These are phyloP conservation scores for Umbelopsis ramanniana DNA, from an alignment of 192 early-diverging fungal genomes.

Conservation along the genomic window DNA sequence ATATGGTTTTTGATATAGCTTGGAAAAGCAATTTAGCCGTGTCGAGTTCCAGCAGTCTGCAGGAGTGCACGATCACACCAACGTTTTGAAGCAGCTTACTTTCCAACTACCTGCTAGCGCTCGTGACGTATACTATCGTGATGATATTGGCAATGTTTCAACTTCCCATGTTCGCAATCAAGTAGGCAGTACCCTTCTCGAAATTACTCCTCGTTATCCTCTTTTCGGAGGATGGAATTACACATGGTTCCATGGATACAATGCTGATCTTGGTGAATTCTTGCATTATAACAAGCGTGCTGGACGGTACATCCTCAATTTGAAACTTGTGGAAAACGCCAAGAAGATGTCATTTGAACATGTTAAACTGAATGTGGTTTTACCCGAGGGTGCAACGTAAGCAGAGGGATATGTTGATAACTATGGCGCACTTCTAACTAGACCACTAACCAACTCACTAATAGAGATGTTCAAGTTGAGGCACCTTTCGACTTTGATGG, in stretches of 20 bases:
- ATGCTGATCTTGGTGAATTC: conserved; percentile 68
- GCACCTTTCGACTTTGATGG: conserved; percentile 66
- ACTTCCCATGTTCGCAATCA: conserved; percentile 74
- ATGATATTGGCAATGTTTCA: conserved; percentile 96
- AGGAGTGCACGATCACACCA: conserved; percentile 48
- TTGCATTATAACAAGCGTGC: conserved; percentile 54
- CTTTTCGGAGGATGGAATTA: conserved; percentile 98
- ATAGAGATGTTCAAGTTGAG: conserved; percentile 68
- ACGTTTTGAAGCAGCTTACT: conserved; percentile 54
- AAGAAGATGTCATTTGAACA: conserved; percentile 66
- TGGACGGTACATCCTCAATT: conserved; percentile 63
- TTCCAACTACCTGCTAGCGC: conserved; percentile 73
- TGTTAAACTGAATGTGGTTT: conserved; percentile 71
- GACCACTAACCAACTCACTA: not conserved
- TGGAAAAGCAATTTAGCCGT: conserved; percentile 73
- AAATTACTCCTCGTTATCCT: conserved; percentile 90
- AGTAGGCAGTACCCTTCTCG: conserved; percentile 58
- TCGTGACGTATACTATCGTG: conserved; percentile 79
- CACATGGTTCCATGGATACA: conserved; percentile 94
- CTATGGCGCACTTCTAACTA: not conserved
- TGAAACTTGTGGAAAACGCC: conserved; percentile 72
- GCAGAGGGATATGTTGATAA: conserved; percentile 14
- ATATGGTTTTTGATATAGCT: conserved; percentile 31
- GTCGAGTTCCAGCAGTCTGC: conserved; percentile 62
- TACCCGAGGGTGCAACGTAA: conserved; percentile 92